Conservation (phyloP, 768 basidiomycete species). For the Phlegmacium glaucopus region DNA sequence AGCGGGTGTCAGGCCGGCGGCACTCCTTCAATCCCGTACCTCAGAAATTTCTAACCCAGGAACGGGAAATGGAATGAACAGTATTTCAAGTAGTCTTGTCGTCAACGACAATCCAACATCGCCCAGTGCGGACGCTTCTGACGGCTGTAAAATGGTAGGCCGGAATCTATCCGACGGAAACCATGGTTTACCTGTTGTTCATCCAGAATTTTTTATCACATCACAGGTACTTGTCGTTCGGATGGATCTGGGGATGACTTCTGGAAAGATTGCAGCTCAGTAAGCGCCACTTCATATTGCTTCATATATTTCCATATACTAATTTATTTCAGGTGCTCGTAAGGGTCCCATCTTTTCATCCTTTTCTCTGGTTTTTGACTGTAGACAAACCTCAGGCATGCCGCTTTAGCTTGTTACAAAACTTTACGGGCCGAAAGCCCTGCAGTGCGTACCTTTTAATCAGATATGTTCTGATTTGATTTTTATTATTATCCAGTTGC, state of each 20-base stretch:
- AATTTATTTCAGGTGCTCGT: constrained; percentile 42
- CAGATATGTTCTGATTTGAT: constrained; percentile 11
- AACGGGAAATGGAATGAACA: constrained; percentile 24
- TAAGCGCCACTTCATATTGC: constrained; percentile 34
- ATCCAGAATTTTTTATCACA: constrained; percentile 8
- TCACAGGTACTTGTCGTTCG: constrained; percentile 55
- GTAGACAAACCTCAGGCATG: constrained; percentile 54
- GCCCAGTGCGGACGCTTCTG: constrained; percentile 29
- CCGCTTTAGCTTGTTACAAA: constrained; percentile 94
- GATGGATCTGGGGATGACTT: constrained; percentile 64
- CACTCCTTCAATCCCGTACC: not conserved
- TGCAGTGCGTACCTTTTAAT: constrained; percentile 35
- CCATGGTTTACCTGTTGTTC: constrained; percentile 9
- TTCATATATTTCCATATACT: not conserved
- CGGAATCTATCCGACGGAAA: constrained; percentile 1
- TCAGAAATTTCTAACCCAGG: constrained; percentile 8
- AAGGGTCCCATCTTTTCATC: constrained; percentile 14
- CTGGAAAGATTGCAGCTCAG: constrained; percentile 82
- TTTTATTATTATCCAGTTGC: constrained; percentile 47
- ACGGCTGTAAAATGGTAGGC: constrained; percentile 58
- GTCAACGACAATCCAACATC: constrained; percentile 15
- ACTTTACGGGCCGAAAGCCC: constrained; percentile 73
- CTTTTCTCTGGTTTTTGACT: not conserved
- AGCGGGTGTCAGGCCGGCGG: constrained; percentile 7
- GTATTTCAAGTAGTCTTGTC: constrained; percentile 9